These are phyloP conservation scores for Blastomyces percursus DNA, from an alignment of 2,329 filamentous ascomycete genomes.

Conservation along the genomic window DNA sequence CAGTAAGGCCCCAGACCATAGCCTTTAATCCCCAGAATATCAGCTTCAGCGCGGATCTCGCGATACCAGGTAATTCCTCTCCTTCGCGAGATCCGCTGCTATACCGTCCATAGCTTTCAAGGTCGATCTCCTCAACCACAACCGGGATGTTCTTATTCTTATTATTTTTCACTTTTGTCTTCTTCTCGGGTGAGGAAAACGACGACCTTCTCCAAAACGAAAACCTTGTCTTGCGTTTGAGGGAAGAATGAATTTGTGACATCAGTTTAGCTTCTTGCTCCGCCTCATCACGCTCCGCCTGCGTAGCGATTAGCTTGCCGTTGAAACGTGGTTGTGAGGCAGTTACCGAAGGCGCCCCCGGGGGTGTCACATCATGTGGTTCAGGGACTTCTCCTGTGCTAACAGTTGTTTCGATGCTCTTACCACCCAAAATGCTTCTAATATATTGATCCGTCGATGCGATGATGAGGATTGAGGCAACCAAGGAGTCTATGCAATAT, in stretches of 20 bases:
- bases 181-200: constrained; percentile 12
- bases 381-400: constrained; percentile 8
- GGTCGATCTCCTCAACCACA: constrained; percentile 34
- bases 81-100: constrained; percentile 27
- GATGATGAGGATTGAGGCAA: constrained; percentile 36
- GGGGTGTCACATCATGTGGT: constrained; percentile 7
- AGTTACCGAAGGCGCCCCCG: constrained; percentile 9
- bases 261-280: constrained; percentile 29
- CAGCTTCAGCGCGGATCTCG: constrained; percentile 25
- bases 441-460: constrained; percentile 35
- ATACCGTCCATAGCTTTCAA: constrained; percentile 36
- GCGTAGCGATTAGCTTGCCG: constrained; percentile 27
- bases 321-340: constrained; percentile 17
- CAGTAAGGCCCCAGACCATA: constrained; percentile 28
- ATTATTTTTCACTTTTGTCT: constrained; percentile 14
- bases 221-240: constrained; percentile 11
- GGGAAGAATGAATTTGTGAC: constrained; percentile 23
- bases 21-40: constrained; percentile 31
- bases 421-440: constrained; percentile 29
- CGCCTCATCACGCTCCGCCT: constrained; percentile 35
- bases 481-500: constrained; percentile 39
- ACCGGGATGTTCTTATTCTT: constrained; percentile 24
- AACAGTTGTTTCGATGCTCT: constrained; percentile 22
- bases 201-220: constrained; percentile 12
- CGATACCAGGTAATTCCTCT: constrained; percentile 30